Evolutionary conservation across 352 stramenopile species (phyloP).

Genomic region (Pythium guiyangense): DNA sequence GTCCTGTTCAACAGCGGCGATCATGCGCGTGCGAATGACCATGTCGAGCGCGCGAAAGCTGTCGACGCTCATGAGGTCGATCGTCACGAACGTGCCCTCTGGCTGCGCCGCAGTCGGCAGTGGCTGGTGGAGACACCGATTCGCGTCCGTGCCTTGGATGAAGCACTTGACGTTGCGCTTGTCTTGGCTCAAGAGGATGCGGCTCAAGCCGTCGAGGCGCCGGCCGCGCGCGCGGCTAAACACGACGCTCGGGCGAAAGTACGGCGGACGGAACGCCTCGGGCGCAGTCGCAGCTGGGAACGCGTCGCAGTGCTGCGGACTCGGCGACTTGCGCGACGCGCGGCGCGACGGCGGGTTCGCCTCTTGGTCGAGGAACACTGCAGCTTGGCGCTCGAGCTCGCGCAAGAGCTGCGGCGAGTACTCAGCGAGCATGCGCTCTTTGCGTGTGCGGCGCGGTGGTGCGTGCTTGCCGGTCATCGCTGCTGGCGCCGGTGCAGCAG

Average conservation of each 20-base stretch:
- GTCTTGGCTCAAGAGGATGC: slow-evolving; percentile 51
- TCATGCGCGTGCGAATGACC: slow-evolving; percentile 30
- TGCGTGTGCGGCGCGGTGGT: slow-evolving; percentile 29
- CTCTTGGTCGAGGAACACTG: slow-evolving; percentile 16
- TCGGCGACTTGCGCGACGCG: too few species aligned
- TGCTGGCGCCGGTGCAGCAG: background rate
- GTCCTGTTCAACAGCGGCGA: slow-evolving; percentile 19
- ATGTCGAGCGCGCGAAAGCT: slow-evolving; percentile 36
- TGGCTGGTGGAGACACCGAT: background rate
- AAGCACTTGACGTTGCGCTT: slow-evolving; percentile 67
- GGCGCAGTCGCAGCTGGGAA: slow-evolving; percentile 26
- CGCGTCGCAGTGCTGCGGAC: slow-evolving; percentile 19
- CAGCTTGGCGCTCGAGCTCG: slow-evolving; percentile 27
- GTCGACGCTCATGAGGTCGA: slow-evolving; percentile 42
- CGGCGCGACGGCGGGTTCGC: too few species aligned
- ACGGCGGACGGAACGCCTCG: slow-evolving; percentile 30
- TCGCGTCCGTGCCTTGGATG: slow-evolving; percentile 20
- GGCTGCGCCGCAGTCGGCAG: background rate
- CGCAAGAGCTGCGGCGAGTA: slow-evolving; percentile 27
- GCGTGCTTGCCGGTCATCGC: slow-evolving; percentile 5
- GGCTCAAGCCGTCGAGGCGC: slow-evolving; percentile 36
- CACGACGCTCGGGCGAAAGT: slow-evolving; percentile 45
- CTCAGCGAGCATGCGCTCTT: slow-evolving; percentile 32
- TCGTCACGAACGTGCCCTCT: slow-evolving; percentile 23
- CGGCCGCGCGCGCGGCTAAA: slow-evolving; percentile 35